phyloP scores from a whole-genome alignment of 306 rosid genomes.

The Vigna hirtella region DNA sequence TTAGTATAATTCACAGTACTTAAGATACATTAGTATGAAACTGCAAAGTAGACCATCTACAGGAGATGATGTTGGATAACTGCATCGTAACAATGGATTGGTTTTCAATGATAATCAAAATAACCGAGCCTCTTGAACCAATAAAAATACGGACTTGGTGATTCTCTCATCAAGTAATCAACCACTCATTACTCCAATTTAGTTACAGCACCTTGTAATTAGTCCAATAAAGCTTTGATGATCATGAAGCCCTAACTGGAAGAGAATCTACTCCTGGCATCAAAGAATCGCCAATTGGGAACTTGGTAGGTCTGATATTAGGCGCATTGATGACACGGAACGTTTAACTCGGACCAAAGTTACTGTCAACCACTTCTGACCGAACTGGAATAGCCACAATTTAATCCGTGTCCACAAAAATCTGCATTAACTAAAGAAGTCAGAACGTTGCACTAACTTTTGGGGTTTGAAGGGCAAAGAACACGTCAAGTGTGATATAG shows the following conservation, averaged over 20 bases:
- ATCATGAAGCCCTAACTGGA: conserved; percentile 27
- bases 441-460: conserved; percentile 39
- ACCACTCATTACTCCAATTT: conserved; percentile 35
- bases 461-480: conserved; percentile 19
- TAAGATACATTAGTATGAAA: neutral
- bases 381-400: conserved; percentile 35
- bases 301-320: conserved; percentile 34
- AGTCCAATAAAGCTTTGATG: conserved; percentile 27
- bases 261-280: conserved; percentile 41
- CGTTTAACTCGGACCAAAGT: conserved; percentile 36
- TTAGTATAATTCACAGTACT: neutral
- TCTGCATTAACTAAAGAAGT: conserved; percentile 63
- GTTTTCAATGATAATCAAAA: conserved; percentile 31
- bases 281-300: conserved; percentile 15
- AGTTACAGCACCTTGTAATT: conserved; percentile 39
- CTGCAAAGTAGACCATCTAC: conserved; percentile 23
- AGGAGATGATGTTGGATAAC: conserved; percentile 4
- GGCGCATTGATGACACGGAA: conserved; percentile 33
- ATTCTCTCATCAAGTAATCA: conserved; percentile 25
- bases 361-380: conserved; percentile 18
- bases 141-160: conserved; percentile 17
- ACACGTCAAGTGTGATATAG: neutral
- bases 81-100: conserved; percentile 9
- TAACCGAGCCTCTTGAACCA: conserved; percentile 29
- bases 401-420: conserved; percentile 76